Conservation (phyloP, 208 protist species). For the Acanthamoeba castellanii region DNA sequence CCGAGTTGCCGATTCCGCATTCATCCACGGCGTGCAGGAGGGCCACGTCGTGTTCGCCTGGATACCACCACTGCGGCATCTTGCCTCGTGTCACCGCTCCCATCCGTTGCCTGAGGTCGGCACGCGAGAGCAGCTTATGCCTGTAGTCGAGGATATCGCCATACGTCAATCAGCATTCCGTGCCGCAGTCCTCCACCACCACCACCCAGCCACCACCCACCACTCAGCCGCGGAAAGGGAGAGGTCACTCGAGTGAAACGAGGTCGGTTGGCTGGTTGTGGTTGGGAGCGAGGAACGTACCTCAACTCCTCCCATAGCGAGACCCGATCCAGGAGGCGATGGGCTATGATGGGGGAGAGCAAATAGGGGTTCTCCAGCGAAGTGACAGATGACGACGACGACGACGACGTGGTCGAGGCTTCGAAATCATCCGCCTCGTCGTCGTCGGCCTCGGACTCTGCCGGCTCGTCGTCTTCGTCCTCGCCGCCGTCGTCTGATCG, state of each 20-base stretch:
- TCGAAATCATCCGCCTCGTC: neutral
- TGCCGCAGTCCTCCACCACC: too few species aligned
- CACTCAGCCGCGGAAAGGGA: neutral
- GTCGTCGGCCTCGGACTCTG: neutral
- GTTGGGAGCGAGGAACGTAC: neutral
- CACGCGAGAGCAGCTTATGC: neutral
- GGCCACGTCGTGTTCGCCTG: neutral
- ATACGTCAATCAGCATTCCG: neutral
- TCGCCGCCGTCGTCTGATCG: neutral
- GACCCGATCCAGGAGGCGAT: conserved; percentile 1
- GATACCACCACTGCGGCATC: conserved; percentile 48
- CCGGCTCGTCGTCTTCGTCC: neutral
- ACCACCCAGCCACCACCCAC: too few species aligned
- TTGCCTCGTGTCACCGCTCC: neutral
- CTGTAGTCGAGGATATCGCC: neutral
- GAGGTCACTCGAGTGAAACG: neutral
- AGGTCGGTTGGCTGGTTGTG: too few species aligned
- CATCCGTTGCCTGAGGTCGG: neutral
- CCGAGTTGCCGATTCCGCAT: conserved; percentile 49
- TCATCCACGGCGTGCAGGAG: conserved; percentile 18
- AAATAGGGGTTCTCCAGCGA: neutral
- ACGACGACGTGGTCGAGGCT: neutral
- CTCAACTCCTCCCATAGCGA: neutral
- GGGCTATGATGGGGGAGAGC: conserved; percentile 45
- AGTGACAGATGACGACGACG: neutral